phyloP scores from a whole-genome alignment of 1,284 basidiomycete species.

The Trichosporon inkin region DNA sequence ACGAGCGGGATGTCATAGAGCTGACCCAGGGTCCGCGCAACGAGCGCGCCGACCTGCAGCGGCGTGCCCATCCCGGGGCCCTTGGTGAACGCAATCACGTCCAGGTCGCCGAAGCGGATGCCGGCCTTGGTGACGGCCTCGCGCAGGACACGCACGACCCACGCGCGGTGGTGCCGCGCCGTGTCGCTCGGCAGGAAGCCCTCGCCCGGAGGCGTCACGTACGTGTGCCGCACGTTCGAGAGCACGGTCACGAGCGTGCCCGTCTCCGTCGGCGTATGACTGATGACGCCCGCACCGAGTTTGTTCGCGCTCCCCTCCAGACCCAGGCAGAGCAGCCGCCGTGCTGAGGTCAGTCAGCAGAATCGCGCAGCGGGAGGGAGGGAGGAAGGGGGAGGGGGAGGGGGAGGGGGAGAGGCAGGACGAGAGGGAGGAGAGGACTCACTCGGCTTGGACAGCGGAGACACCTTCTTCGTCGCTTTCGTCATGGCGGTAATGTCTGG shows the following conservation, averaged over 20 bases:
- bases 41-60: slow-evolving; percentile 86
- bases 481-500: slow-evolving; percentile 24
- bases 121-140: slow-evolving; percentile 72
- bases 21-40: slow-evolving; percentile 87
- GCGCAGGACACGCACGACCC: slow-evolving; percentile 78
- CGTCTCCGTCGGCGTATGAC: slow-evolving; percentile 56
- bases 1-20: slow-evolving; percentile 88
- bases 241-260: slow-evolving; percentile 58
- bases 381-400: too few relatives aligned
- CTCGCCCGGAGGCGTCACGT: slow-evolving; percentile 95
- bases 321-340: slow-evolving; percentile 59
- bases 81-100: slow-evolving; percentile 97
- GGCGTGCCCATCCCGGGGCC: slow-evolving; percentile 99
- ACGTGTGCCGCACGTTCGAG: slow-evolving; percentile 89
- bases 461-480: slow-evolving; percentile 33
- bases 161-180: slow-evolving; percentile 90
- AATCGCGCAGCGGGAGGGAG: too few relatives aligned
- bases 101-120: slow-evolving; percentile 69
- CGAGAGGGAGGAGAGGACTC: slow-evolving; percentile 10
- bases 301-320: slow-evolving; percentile 97
- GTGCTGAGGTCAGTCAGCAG: slow-evolving; percentile 24
- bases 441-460: slow-evolving; percentile 38
- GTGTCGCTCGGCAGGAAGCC: slow-evolving; percentile 96
- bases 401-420: too few relatives aligned
- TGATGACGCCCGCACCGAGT: slow-evolving; percentile 90